Conservation (phyloP, 257 asterid genomes). For the Solanum paucissectum region DNA sequence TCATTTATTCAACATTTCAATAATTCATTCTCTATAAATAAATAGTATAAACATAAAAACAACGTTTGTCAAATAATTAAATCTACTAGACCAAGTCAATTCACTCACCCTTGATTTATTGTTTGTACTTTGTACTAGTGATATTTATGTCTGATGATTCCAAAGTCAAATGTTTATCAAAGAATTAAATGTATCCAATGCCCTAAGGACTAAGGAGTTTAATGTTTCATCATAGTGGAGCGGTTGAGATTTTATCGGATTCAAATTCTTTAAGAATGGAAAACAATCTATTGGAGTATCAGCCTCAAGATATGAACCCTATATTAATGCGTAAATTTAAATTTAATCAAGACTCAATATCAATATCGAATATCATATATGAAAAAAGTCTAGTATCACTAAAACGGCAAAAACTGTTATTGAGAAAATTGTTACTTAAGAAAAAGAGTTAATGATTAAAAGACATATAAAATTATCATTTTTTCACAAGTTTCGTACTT, state of each 20-base stretch:
- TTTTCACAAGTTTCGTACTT: no score
- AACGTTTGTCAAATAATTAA: not conserved
- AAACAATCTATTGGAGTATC: accelerated
- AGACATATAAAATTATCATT: not conserved
- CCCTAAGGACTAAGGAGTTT: not conserved
- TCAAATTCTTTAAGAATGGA: no score
- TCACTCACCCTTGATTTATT: not conserved
- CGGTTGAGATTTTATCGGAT: not conserved
- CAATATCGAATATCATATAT: not conserved
- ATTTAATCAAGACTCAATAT: accelerated
- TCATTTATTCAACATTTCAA: not conserved
- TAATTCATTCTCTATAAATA: not conserved
- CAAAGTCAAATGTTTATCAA: not conserved
- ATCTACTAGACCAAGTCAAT: not conserved
- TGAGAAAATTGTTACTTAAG: not conserved
- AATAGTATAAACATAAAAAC: not conserved
- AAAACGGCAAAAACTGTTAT: not conserved
- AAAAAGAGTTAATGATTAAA: not conserved
- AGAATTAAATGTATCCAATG: not conserved
- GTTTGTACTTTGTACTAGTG: not conserved
- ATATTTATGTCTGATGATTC: not conserved
- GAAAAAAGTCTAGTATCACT: not conserved
- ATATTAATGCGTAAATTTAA: no score
- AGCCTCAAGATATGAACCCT: no score
- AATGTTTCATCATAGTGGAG: no score